phyloP scores from a whole-genome alignment of 768 basidiomycete genomes.

The Pleurotus platypus region DNA sequence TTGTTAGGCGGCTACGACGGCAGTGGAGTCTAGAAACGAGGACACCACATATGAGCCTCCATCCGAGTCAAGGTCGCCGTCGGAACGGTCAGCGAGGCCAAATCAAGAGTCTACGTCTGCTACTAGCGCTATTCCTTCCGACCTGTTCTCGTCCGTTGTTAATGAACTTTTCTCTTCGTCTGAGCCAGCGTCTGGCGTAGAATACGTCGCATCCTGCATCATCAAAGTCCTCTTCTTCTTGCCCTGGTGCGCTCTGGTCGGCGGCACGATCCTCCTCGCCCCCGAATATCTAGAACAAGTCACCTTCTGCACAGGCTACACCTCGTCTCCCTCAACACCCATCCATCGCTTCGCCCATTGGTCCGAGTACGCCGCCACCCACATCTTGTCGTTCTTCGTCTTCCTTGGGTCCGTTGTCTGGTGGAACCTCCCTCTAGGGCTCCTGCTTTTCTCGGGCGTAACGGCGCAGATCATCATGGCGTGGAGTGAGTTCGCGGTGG shows the following conservation, averaged over 20 bases:
- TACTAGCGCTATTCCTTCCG: background rate
- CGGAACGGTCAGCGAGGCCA: background rate
- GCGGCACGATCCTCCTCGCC: slow-evolving; percentile 34
- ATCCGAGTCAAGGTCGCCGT: too few species aligned
- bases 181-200: slow-evolving; percentile 6
- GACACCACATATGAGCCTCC: too few species aligned
- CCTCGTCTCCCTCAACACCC: slow-evolving; percentile 17
- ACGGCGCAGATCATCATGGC: slow-evolving; percentile 23
- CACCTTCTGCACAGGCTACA: slow-evolving; percentile 31
- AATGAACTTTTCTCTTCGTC: background rate
- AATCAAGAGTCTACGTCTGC: background rate
- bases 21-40: too few species aligned
- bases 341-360: slow-evolving; percentile 40
- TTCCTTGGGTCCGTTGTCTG: slow-evolving; percentile 25
- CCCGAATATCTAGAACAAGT: slow-evolving; percentile 33
- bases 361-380: slow-evolving; percentile 33
- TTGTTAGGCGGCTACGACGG: too few species aligned
- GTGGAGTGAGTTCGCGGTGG: slow-evolving; percentile 34
- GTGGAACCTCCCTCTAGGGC: slow-evolving; percentile 21
- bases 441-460: slow-evolving; percentile 20
- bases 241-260: slow-evolving; percentile 44
- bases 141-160: background rate
- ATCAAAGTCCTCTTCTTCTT: slow-evolving; percentile 30
- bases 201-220: slow-evolving; percentile 15
- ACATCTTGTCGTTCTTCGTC: slow-evolving; percentile 32